Evolutionary conservation across 176 grass and related monocot genomes (phyloP), one percentile per base, ranked within the genome.

Genomic region (Avena atlantica): DNA sequence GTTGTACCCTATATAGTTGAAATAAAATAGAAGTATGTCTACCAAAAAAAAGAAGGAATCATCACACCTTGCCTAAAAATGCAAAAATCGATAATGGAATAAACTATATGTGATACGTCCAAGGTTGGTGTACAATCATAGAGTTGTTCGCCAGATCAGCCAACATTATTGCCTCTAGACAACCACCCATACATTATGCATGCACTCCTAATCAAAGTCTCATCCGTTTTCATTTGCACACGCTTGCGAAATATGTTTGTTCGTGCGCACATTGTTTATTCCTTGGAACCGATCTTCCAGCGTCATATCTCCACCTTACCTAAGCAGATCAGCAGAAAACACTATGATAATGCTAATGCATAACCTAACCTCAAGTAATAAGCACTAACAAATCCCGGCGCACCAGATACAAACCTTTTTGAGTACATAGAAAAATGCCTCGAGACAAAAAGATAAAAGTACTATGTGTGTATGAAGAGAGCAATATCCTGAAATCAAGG

Each of bases 401-500:
- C n/a, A 69, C 84, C 87, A 74, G 69, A 42, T 36, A 16, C 60
- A 9, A 79, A 40, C 47, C 40, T 20, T 88, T 81, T 53, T 6
- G 25, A 20, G 6, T 10, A 6, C 50, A 76, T 66, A 80, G 5
- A 81, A 77, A 87, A 94, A 79, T 56, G 78, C 76, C 50, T 27
- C 19, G 47, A 86, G 75, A 83, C 62, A 74, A 48, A 83, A 85
- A 73, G 90, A 40, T 77, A 92, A 91, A 91, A 93, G 74, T 27
- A 27, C 69, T 84, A 85, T 29, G 70, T 29, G 70, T 15, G 90
- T 17, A 73, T 84, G 80, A 81, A 59, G 79, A 90, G 19, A 87
- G 70, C 95, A 89, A 85, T 87, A 92, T 72, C 91, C 93, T 87
- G 87, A 85, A 98, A 90, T 95, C 27, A 85, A 78, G 93, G 86